phyloP scores from a whole-genome alignment of 345 rosid genomes.

The Dovyalis caffra region DNA sequence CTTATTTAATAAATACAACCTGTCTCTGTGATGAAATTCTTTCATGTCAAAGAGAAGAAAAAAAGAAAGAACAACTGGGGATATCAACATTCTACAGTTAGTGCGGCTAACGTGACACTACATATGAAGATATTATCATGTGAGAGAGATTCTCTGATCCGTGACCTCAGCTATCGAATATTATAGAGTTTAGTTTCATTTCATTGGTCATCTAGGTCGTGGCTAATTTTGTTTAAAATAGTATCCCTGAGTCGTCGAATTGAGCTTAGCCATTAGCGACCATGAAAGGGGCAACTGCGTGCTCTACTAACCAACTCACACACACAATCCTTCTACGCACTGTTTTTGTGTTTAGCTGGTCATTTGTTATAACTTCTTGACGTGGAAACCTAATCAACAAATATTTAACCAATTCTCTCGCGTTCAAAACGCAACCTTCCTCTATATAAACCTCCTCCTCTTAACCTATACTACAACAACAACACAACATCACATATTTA shows the following conservation, averaged over 20 bases:
- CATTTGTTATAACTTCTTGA: not conserved
- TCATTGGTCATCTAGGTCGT: not conserved
- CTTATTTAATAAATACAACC: not conserved
- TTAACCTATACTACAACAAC: not conserved
- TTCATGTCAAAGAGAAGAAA: not conserved
- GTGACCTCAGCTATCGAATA: slow-evolving; percentile 2
- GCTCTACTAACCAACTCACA: slow-evolving; percentile 8
- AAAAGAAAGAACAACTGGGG: not conserved
- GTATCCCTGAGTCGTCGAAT: not conserved
- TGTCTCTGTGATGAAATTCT: not conserved
- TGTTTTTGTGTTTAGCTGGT: not conserved
- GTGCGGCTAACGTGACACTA: slow-evolving; percentile 11
- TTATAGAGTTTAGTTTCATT: not conserved
- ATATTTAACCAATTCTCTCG: not conserved
- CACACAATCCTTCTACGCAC: not conserved
- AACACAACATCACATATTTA: not conserved
- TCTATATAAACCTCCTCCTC: slow-evolving; percentile 5
- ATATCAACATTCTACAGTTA: not conserved
- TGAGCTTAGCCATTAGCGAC: not conserved
- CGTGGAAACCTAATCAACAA: slow-evolving; percentile 24
- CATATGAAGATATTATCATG: not conserved
- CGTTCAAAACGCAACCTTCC: slow-evolving; percentile 14
- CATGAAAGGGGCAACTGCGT: not conserved
- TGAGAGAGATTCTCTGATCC: slow-evolving; percentile 15
- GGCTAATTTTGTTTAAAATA: not conserved